Conservation (phyloP, 2,329 filamentous ascomycete species). For the Pseudohalonectria lignicola region DNA sequence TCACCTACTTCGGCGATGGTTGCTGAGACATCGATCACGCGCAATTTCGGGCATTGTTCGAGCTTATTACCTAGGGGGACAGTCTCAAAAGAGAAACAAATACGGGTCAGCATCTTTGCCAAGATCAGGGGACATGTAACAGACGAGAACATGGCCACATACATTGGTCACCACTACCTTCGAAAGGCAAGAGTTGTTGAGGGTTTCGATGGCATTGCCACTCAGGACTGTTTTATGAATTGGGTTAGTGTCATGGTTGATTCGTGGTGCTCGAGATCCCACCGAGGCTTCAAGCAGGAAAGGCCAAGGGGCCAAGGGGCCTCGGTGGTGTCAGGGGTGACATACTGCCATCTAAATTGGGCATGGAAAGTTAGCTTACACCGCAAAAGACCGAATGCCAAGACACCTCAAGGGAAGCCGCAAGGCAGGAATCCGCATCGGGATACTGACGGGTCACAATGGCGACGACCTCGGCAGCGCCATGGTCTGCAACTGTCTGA, state of each 20-base stretch:
- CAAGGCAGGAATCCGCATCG: too few relatives aligned
- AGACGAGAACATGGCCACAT: too few relatives aligned
- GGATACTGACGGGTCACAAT: conserved; percentile 58
- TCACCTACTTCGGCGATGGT: conserved; percentile 50
- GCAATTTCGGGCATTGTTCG: conserved; percentile 62
- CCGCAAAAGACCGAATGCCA: too few relatives aligned
- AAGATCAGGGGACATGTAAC: too few relatives aligned
- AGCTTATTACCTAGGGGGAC: conserved; percentile 72
- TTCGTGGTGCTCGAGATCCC: too few relatives aligned
- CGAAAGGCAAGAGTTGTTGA: conserved; percentile 68
- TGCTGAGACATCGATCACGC: conserved; percentile 85
- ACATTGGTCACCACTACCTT: conserved; percentile 77
- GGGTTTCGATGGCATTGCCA: conserved; percentile 75
- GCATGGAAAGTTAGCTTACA: background rate
- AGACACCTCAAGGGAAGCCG: too few relatives aligned
- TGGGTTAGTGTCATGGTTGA: too few relatives aligned
- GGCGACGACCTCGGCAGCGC: conserved; percentile 79
- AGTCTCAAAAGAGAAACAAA: conserved; percentile 31
- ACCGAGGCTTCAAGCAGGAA: too few relatives aligned
- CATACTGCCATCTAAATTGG: conserved; percentile 3
- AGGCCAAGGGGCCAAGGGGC: background rate
- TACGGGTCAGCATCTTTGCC: background rate
- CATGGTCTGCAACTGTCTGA: conserved; percentile 75
- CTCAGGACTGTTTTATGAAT: conserved; percentile 54
- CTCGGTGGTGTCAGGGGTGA: conserved; percentile 2